Base-by-base conservation (phyloP, 805 yeast genomes). In the Kuraishia piskuri region DNA sequence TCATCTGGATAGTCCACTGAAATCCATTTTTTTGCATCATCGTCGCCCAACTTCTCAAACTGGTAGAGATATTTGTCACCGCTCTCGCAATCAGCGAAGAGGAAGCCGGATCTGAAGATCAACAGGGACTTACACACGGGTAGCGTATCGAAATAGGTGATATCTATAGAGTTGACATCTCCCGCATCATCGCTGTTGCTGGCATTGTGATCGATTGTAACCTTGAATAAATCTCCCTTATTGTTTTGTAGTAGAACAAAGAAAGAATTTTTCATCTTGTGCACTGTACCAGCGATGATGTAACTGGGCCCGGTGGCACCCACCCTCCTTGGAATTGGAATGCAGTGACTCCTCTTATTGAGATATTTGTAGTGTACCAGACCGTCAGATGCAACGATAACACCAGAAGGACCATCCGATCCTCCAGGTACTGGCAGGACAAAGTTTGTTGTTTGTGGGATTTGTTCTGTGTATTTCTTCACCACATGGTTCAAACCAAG, bases 401-500 rank as follows among this genome's bases (percentile, higher is more conserved):
- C 73, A 0, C 95, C 95, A 0, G 84, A 77, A 0, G 86, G 85
- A 1, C 88, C 89, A 52, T 83, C 84, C n/a, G 71, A 68, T 7
- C 81, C 84, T 2, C 85, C 88, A 0, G 97, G 96, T 17, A 90
- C 72, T 0, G 84, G 72, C n/a, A 89, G 56, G 6, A 91, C 55
- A 53, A 77, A 71, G 56, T 75, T 79, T 1, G 91, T 71, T 1
- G 75, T 55, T 22, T 58, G 58, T 1, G 68, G 62, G 1, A 81
- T 66, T 7, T 56, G 63, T 46, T 66, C 75, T n/a, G 77, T 63
- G 68, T 68, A 75, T 58, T 74, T 75, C 54, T 76, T 78, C 1
- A 86, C 74, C 1, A 91, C 78, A 63, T 86, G 87, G 62, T 91
- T 91, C 49, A 92, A 70, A 0, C 97, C 97, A 46, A 88, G 75